These are phyloP conservation scores for Collybia nuda DNA, from an alignment of 768 basidiomycete species.

Conservation along the genomic window DNA sequence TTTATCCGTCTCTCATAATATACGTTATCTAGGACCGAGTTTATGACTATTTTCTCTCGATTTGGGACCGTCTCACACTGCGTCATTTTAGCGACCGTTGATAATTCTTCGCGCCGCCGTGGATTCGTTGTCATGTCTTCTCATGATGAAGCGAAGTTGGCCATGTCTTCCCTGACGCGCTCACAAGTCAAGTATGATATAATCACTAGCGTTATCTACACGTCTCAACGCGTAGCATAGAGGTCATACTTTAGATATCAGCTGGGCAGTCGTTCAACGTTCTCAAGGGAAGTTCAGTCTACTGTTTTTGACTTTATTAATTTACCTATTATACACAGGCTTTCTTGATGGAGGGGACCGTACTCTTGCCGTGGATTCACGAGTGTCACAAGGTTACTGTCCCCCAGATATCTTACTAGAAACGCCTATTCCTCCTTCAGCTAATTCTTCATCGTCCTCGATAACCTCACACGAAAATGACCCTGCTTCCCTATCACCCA, in stretches of 20 bases:
- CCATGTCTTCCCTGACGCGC: slow-evolving; percentile 66
- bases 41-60: slow-evolving; percentile 57
- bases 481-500: slow-evolving; percentile 28
- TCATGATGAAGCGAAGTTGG: slow-evolving; percentile 68
- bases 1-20: not conserved
- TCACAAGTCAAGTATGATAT: slow-evolving; percentile 63
- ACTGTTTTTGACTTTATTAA: not conserved
- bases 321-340: slow-evolving; percentile 36
- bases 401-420: slow-evolving; percentile 23
- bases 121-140: slow-evolving; percentile 82
- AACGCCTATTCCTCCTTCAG: slow-evolving; percentile 20
- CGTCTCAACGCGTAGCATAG: slow-evolving; percentile 26
- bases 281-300: slow-evolving; percentile 57
- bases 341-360: slow-evolving; percentile 85
- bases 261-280: slow-evolving; percentile 87
- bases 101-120: slow-evolving; percentile 79
- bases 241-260: slow-evolving; percentile 76
- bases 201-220: not conserved
- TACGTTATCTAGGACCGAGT: slow-evolving; percentile 43
- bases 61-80: slow-evolving; percentile 73
- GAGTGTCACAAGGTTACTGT: slow-evolving; percentile 14
- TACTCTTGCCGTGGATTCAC: slow-evolving; percentile 55
- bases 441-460: slow-evolving; percentile 34
- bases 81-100: slow-evolving; percentile 81
- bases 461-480: slow-evolving; percentile 28